Base-by-base conservation (phyloP, 371 early-diverging fungal species). In the Circinella minor region DNA sequence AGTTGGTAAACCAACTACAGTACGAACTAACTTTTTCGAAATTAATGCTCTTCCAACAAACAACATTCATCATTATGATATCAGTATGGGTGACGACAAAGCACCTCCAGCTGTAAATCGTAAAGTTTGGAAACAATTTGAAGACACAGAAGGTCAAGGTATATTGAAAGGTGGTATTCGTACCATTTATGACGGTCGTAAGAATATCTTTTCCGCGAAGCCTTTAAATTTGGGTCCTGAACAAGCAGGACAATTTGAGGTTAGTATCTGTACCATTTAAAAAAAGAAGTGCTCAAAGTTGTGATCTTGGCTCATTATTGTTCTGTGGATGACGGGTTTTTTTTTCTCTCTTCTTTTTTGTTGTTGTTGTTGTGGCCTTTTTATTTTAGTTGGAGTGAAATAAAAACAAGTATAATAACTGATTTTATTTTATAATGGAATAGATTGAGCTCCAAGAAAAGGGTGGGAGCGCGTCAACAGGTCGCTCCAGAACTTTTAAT, bases 121-220 rank as follows among this genome's bases (percentile, higher is more conserved):
- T 5, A 77, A 74, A 20, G 71, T 87, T 27, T 88, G 79, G 81
- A 67, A 72, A 46, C 55, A 77, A 0, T 81, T 88, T 51, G 51
- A 51, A 51, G n/a, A n/a, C 15, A 51, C 15, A 5, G 51, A 15
- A 5, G 51, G 51, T 66, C 60, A 71, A 36, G 70, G 69, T 20
- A 66, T 73, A 15, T 72, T 86, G 17, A 70, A 66, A 9, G 34
- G 34, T 37, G 73, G 73, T 3, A 66, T 73, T 43, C 71, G 61
- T 17, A 76, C 81, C 4, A 77, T 84, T 43, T 88, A 74, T 74
- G 89, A 88, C 68, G 87, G 89, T 14, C 78, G 81, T 6, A 77
- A 78, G 62, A 83, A 82, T 62, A 74, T 81, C 4, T 85, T 82
- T 60, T 69, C 87, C 2, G 73, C 80, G 0, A 81, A 70, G 55